Conservation (phyloP, 164 flowering plant species). For the Magnolia sinica region DNA sequence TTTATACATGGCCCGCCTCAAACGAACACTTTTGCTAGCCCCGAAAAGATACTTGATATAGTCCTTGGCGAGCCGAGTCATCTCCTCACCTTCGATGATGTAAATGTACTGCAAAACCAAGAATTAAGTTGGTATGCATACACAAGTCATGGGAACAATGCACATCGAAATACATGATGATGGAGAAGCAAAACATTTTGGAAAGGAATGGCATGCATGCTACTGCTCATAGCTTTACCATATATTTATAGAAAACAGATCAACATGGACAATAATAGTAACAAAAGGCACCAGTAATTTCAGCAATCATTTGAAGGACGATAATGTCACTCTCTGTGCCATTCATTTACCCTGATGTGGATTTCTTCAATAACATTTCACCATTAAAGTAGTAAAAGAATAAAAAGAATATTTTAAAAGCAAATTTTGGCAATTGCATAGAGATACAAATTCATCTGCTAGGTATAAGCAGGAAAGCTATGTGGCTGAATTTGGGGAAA, state of each 20-base stretch:
- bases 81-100: slow-evolving; percentile 55
- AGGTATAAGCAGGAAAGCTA: no score
- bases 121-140: not conserved
- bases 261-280: not conserved
- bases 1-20: slow-evolving; percentile 31
- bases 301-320: not conserved
- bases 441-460: no score
- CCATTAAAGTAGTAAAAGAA: not conserved
- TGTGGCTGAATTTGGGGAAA: no score
- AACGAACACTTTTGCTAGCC: slow-evolving; percentile 42
- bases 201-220: not conserved
- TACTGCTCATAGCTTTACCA: not conserved
- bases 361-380: no score
- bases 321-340: no score
- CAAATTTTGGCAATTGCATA: no score
- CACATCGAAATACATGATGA: not conserved
- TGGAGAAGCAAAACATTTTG: not conserved
- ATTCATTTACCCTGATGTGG: no score
- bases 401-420: no score
- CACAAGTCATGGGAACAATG: not conserved
- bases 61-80: slow-evolving; percentile 42
- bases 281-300: not conserved
- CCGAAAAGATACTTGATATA: slow-evolving; percentile 39
- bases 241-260: not conserved
- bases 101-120: slow-evolving; percentile 51